Percentiles rank a stretch among this genome's conserved stretches.
Conservation (phyloP, 2,329 filamentous ascomycete species). For the Aureobasidium mangrovei region DNA sequence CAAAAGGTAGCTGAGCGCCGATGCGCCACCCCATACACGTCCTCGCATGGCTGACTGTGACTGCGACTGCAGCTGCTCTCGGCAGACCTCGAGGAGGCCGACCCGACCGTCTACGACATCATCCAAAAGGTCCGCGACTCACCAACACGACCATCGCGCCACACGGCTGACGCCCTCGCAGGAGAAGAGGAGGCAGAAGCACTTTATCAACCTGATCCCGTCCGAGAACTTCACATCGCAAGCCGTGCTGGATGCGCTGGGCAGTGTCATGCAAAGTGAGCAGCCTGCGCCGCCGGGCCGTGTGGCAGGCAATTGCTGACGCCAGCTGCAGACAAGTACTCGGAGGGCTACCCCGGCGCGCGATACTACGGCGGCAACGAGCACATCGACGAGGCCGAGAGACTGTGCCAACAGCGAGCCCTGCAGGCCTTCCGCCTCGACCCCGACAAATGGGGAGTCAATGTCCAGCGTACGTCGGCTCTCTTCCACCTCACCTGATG, state of each 20-base stretch:
- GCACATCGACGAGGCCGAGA: slow-evolving; percentile 85
- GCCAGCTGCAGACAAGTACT: slow-evolving; percentile 67
- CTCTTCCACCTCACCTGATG: not conserved
- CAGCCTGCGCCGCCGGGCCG: not conserved
- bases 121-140: slow-evolving; percentile 65
- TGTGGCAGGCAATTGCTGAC: not conserved
- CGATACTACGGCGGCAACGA: slow-evolving; percentile 96
- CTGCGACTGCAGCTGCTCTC: slow-evolving; percentile 59
- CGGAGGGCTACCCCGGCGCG: slow-evolving; percentile 92
- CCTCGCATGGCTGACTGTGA: slow-evolving; percentile 13
- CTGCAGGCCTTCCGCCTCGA: slow-evolving; percentile 79
- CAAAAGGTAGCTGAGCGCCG: slow-evolving; percentile 32
- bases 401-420: slow-evolving; percentile 81
- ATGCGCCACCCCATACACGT: not conserved
- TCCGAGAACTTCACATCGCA: slow-evolving; percentile 95
- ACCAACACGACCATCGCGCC: not conserved
- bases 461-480: slow-evolving; percentile 63
- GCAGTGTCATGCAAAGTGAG: slow-evolving; percentile 90
- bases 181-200: slow-evolving; percentile 94
- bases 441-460: slow-evolving; percentile 87
- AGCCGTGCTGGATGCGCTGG: slow-evolving; percentile 81
- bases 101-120: slow-evolving; percentile 79
- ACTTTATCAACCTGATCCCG: slow-evolving; percentile 95
- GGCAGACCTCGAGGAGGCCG: slow-evolving; percentile 69
- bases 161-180: slow-evolving; percentile 30